Percentiles rank a stretch among this genome's conserved stretches.
These are phyloP conservation scores for Aspergillus pseudoviridinutans DNA, from an alignment of 2,329 filamentous ascomycete genomes.

Conservation along the genomic window DNA sequence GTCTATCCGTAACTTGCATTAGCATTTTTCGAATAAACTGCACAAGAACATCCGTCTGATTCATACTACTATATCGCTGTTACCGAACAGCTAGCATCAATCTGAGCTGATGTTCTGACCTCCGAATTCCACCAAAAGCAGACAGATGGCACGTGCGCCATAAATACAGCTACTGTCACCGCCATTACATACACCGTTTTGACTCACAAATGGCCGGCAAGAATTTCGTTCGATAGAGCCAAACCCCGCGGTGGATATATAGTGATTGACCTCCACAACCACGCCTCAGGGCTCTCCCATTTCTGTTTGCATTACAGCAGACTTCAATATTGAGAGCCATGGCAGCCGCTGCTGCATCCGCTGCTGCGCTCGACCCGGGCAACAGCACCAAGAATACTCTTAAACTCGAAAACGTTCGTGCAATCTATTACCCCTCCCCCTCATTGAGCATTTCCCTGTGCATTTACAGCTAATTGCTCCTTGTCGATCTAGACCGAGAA, in stretches of 20 bases:
- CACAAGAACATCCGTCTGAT: neutral
- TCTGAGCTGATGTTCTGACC: neutral
- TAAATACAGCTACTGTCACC: neutral
- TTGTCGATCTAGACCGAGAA: constrained; percentile 26
- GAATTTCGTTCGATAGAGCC: constrained; percentile 11
- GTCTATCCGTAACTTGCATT: neutral
- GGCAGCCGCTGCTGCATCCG: constrained; percentile 47
- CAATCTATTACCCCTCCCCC: constrained; percentile 20
- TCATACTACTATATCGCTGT: neutral
- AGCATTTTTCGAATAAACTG: neutral
- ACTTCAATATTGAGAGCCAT: constrained; percentile 27
- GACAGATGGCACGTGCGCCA: neutral
- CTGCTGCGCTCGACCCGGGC: constrained; percentile 53
- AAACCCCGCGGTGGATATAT: constrained; percentile 17
- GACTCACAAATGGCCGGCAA: constrained; percentile 1
- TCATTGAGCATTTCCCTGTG: constrained; percentile 16
- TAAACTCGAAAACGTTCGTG: constrained; percentile 56
- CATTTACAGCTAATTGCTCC: constrained; percentile 12
- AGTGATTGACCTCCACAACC: constrained; percentile 5
- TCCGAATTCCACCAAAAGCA: neutral
- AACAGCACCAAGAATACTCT: constrained; percentile 57
- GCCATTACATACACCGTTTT: neutral
- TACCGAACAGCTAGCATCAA: neutral
- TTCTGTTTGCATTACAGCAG: constrained; percentile 23
- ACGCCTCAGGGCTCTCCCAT: constrained; percentile 12